Evolutionary conservation across 805 yeast genomes (phyloP), one percentile per base, ranked within the genome.

Genomic region (Wickerhamiella siamensis): DNA sequence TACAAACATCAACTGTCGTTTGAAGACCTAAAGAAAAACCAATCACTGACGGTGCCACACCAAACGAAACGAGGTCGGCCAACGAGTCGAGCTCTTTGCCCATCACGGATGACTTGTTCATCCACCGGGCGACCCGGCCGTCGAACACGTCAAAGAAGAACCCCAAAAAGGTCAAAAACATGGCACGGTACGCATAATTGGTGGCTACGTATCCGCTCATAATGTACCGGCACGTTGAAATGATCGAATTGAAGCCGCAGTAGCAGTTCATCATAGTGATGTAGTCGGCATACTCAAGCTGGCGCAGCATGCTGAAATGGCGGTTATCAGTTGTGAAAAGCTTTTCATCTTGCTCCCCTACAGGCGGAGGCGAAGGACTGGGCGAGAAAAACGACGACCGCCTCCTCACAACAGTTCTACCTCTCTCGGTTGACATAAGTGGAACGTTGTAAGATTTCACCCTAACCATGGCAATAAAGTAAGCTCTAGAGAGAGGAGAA

Each of bases 11-110:
- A 14, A 77, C 57, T 0, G 94, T 80, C 4, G 95, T 67, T 55
- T 83, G 83, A 58, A 87, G 75, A 4, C 98, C 98, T 56, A 87
- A 74, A 36, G 87, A 76, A 60, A 86, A 91, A 3, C 94, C 98
- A 59, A 83, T 78, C 14, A 84, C 70, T 3, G 95, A 94, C 2
- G 98, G 98, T 2, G 94, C 87, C 27, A 88, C 95, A 47, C 96
- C 94, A 59, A 91, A 91, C 10, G 95, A 83, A 31, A 88, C 74
- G 54, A 91, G 73, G 63, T 91, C 98, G 18, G 98, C 98, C 53
- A 91, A 71, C 1, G 96, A 87, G 59, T 91, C 98, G 54, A 91
- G 73, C 64, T 91, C 98, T 63, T 91, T 97, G 46, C 98, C 98
- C 82, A 91, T 83, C 42, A 91, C 70, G 10, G 93, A 79, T 2